Conservation (phyloP, 73 alveolate genomes). For the Uronychia binucleata region DNA sequence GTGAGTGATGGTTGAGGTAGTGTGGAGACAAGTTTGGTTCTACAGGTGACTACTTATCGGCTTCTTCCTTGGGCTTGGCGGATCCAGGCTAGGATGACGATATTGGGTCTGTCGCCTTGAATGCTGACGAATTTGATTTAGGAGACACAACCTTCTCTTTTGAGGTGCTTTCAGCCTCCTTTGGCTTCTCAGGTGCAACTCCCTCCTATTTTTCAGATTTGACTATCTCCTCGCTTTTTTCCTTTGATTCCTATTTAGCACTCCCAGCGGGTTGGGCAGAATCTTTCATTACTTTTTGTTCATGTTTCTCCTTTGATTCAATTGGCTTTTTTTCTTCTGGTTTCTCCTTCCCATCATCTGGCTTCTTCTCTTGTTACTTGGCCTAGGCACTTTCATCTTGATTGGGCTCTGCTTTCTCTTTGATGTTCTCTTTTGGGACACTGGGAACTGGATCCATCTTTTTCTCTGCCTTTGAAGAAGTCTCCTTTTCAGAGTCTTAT, state of each 20-base stretch:
- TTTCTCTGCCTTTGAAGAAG: background rate
- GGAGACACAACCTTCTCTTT: background rate
- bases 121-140: background rate
- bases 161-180: background rate
- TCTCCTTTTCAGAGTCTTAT: too few relatives aligned
- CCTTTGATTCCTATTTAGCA: background rate
- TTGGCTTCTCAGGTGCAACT: background rate
- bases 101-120: background rate
- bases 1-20: constrained; percentile 3
- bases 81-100: background rate
- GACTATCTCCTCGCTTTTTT: background rate
- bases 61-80: background rate
- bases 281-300: too few relatives aligned
- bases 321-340: background rate
- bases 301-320: background rate
- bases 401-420: background rate
- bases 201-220: background rate
- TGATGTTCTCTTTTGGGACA: background rate
- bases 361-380: background rate
- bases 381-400: background rate
- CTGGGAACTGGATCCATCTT: background rate
- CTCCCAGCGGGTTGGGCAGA: too few relatives aligned
- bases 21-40: background rate
- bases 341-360: background rate
- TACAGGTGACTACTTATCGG: background rate